Evolutionary conservation across 495 filamentous ascomycete genomes (phyloP), one percentile per base, ranked within the genome.

Genomic region (Massariosphaeria phaeospora): DNA sequence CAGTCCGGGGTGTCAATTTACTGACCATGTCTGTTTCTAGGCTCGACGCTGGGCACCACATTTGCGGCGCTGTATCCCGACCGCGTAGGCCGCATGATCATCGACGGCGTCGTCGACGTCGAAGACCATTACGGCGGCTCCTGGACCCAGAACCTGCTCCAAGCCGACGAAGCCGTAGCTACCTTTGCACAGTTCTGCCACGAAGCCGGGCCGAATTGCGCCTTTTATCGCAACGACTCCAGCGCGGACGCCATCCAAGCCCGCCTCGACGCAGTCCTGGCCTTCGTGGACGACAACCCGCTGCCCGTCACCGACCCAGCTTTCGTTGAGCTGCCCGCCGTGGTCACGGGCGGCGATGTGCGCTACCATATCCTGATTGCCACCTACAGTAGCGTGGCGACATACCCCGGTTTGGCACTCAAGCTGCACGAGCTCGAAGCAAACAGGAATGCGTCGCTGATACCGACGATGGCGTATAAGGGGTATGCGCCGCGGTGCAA

Each of bases 21-120:
- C n/a, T n/a, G n/a, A n/a, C n/a, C n/a, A n/a, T n/a, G n/a, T n/a
- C n/a, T n/a, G n/a, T n/a, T n/a, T n/a, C n/a, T n/a, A n/a, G n/a
- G n/a, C n/a, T 59, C 58, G 0, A 60, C 53, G 25, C 46, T 70
- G 0, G 66, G 59, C 2, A 61, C 59, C 1, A 78, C 73, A 0
- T 77, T 78, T 52, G 75, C 76, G 1, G 66, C 74, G 0, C 72
- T 81, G 51, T 77, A 71, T 29, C 79, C 79, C 0, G 67, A 77
- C 36, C 73, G 76, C 26, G 63, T 81, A 7, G 60, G 65, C 2
- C 71, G 77, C 7, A 61, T 71, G 25, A 63, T 79, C 1, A 66
- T 82, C 9, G 79, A 82, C 48, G 79, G 70, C 2, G 79, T 81
- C 6, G 73, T 76, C 8, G 54, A 72, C 69, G 34, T 69, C 29